Percentiles rank a stretch among this genome's conserved stretches.
phyloP scores from a whole-genome alignment of 768 basidiomycete species.

The Gloeophyllum trabeum region DNA sequence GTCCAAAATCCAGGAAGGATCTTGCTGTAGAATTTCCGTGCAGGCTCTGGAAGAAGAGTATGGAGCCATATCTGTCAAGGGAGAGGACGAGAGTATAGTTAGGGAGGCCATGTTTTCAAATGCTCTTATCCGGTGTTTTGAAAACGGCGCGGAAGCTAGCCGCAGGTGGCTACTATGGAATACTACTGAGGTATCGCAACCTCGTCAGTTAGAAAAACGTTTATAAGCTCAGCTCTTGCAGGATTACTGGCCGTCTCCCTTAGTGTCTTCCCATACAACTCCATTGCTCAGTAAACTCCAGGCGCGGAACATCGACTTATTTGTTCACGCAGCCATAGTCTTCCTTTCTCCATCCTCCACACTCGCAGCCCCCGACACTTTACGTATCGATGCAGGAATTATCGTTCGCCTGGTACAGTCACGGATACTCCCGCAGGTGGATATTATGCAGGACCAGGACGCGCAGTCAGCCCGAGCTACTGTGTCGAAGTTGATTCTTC shows the following conservation, averaged over 20 bases:
- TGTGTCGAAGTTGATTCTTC: conserved; percentile 32
- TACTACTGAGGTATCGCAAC: conserved; percentile 30
- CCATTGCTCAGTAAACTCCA: conserved; percentile 35
- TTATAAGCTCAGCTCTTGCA: too few species aligned
- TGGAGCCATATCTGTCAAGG: conserved; percentile 19
- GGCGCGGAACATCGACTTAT: conserved; percentile 31
- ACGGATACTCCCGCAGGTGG: conserved; percentile 37
- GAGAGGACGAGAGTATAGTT: conserved; percentile 27
- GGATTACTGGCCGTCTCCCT: conserved; percentile 38
- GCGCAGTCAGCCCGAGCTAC: conserved; percentile 23
- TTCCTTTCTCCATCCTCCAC: too few species aligned
- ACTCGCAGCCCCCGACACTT: neutral
- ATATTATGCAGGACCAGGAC: conserved; percentile 21
- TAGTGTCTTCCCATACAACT: conserved; percentile 21
- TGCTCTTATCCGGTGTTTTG: conserved; percentile 31
- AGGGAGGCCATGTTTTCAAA: conserved; percentile 35
- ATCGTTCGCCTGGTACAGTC: conserved; percentile 28
- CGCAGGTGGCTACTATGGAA: conserved; percentile 40
- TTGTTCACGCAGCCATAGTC: conserved; percentile 20
- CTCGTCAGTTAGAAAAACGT: neutral
- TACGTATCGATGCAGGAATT: conserved; percentile 15
- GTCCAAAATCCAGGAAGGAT: neutral
- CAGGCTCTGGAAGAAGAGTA: conserved; percentile 40
- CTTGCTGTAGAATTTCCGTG: conserved; percentile 14
- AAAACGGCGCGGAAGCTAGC: conserved; percentile 30